Evolutionary conservation across 2,329 filamentous ascomycete genomes (phyloP).

Genomic region (Neurospora crassa): DNA sequence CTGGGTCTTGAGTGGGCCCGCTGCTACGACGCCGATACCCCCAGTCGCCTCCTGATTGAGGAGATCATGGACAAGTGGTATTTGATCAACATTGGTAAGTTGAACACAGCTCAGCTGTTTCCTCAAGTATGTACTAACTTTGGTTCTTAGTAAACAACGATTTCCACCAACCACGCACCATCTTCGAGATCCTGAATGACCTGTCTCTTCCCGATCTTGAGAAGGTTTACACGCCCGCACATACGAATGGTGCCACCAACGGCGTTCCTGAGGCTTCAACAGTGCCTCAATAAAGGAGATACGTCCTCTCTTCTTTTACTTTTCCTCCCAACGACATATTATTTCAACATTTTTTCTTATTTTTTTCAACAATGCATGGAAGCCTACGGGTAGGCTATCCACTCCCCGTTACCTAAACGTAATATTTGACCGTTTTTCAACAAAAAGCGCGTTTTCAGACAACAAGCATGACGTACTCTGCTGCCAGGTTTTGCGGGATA

Average conservation of each 20-base stretch:
- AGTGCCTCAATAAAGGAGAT: conserved; percentile 8
- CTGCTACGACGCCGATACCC: conserved; percentile 69
- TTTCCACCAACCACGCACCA: conserved; percentile 73
- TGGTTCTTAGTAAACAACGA: conserved; percentile 77
- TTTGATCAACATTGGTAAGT: conserved; percentile 83
- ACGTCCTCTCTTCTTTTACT: conserved; percentile 9
- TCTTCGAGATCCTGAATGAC: conserved; percentile 80
- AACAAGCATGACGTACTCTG: neutral
- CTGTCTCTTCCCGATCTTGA: conserved; percentile 61
- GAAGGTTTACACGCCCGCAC: conserved; percentile 22
- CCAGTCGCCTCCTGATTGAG: conserved; percentile 72
- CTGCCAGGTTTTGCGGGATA: conserved; percentile 1
- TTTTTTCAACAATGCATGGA: conserved; percentile 2
- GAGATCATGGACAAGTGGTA: conserved; percentile 85
- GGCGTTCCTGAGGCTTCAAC: conserved; percentile 12
- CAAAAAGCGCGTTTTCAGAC: neutral
- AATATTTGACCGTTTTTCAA: neutral
- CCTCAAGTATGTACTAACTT: conserved; percentile 1
- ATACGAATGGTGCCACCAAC: conserved; percentile 10
- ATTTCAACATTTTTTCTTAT: conserved; percentile 3
- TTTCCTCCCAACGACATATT: neutral
- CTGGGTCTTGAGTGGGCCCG: conserved; percentile 90
- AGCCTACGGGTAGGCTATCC: neutral
- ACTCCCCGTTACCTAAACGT: neutral
- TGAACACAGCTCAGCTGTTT: neutral